Percentiles rank a stretch among this genome's conserved stretches.
These are phyloP conservation scores for Silene latifolia DNA, from an alignment of 148 eudicot genomes.

Conservation along the genomic window DNA sequence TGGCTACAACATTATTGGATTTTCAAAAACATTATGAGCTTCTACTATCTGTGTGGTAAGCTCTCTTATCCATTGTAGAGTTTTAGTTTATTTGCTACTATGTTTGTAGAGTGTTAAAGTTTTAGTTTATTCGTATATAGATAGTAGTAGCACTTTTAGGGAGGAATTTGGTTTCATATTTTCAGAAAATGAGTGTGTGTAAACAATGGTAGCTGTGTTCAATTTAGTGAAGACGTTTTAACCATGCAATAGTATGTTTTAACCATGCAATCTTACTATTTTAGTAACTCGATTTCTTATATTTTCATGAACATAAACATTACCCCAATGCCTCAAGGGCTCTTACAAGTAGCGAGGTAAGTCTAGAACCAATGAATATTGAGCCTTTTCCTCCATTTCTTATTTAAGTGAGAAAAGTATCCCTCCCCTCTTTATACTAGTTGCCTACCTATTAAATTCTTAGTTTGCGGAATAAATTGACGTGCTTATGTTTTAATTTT, in stretches of 20 bases:
- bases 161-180: not conserved
- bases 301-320: not conserved
- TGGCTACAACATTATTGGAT: conserved; percentile 84
- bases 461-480: not conserved
- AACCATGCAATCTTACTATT: no score
- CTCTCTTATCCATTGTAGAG: conserved; percentile 17
- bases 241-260: no score
- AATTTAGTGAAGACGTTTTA: not conserved
- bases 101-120: not conserved
- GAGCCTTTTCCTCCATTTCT: not conserved
- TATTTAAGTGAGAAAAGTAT: not conserved
- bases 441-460: not conserved
- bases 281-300: not conserved
- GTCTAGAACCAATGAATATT: not conserved
- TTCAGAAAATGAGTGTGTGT: not conserved
- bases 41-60: conserved; percentile 89
- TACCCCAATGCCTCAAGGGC: not conserved
- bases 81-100: not conserved
- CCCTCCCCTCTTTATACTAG: not conserved
- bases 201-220: not conserved
- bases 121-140: not conserved
- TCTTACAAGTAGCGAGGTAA: no score
- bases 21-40: conserved; percentile 65
- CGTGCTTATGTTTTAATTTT: not conserved
- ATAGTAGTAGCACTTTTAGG: not conserved